Percentiles rank a stretch among this genome's conserved stretches.
Conservation (phyloP, 768 basidiomycete species). For the Candolleomyces efflorescens region DNA sequence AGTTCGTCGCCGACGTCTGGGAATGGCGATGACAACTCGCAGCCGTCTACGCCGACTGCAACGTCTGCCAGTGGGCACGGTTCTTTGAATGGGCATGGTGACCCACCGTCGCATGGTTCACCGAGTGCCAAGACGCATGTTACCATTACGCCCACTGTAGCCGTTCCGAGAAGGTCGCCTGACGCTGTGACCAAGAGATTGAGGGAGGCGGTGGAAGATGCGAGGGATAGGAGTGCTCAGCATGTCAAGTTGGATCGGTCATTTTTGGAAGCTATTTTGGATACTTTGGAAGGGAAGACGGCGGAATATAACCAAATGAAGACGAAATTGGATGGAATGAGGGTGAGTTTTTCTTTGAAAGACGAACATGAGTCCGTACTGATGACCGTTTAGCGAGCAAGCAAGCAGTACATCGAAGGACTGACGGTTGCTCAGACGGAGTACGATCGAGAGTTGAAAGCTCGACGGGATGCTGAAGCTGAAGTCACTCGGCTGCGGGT, state of each 20-base stretch:
- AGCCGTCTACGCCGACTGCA: slow-evolving; percentile 6
- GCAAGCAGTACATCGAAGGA: slow-evolving; percentile 89
- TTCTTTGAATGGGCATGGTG: neutral
- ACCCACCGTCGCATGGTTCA: neutral
- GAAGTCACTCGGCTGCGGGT: slow-evolving; percentile 85
- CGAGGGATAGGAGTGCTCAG: slow-evolving; percentile 52
- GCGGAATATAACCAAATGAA: slow-evolving; percentile 62
- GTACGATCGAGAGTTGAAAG: slow-evolving; percentile 87
- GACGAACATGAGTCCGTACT: too few relatives aligned
- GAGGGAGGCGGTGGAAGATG: slow-evolving; percentile 58
- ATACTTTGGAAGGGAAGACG: slow-evolving; percentile 60
- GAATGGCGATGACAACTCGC: slow-evolving; percentile 16
- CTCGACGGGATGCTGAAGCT: slow-evolving; percentile 86
- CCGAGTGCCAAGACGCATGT: neutral
- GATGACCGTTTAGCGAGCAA: slow-evolving; percentile 60
- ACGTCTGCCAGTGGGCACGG: slow-evolving; percentile 6
- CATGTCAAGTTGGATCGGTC: slow-evolving; percentile 69
- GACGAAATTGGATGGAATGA: slow-evolving; percentile 77
- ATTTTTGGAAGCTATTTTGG: slow-evolving; percentile 67
- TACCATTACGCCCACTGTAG: slow-evolving; percentile 24
- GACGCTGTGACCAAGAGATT: slow-evolving; percentile 40
- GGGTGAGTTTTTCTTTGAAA: slow-evolving; percentile 61
- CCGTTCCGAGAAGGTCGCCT: slow-evolving; percentile 13
- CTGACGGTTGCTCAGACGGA: slow-evolving; percentile 90
- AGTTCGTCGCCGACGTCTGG: slow-evolving; percentile 16